Evolutionary conservation across 2,329 filamentous ascomycete species (phyloP).

Genomic region (Grosmannia serpens): DNA sequence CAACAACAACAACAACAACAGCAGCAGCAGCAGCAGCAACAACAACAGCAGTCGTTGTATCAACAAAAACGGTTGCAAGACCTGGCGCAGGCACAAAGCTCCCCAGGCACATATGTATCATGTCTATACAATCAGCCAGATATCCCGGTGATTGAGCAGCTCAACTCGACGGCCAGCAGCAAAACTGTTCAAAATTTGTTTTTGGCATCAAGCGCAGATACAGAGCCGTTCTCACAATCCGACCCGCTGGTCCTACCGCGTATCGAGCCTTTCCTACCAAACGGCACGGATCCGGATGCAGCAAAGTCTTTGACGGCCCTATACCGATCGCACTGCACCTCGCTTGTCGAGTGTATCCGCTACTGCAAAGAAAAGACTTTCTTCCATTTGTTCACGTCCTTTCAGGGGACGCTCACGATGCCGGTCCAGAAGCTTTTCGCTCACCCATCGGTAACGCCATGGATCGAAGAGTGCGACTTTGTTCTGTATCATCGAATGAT

Average conservation of each 20-base stretch:
- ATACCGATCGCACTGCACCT: slow-evolving; percentile 91
- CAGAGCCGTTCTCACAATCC: slow-evolving; percentile 45
- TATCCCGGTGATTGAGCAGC: slow-evolving; percentile 42
- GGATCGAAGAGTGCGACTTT: slow-evolving; percentile 95
- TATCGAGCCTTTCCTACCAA: slow-evolving; percentile 70
- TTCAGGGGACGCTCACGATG: slow-evolving; percentile 92
- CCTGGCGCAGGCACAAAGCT: background rate
- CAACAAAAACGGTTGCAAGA: slow-evolving; percentile 1
- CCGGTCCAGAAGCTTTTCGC: slow-evolving; percentile 89
- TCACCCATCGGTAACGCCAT: slow-evolving; percentile 68
- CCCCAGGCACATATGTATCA: slow-evolving; percentile 18
- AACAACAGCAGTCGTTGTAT: background rate
- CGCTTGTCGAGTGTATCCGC: slow-evolving; percentile 85
- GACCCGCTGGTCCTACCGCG: slow-evolving; percentile 71
- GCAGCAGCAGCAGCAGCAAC: slow-evolving; percentile 12
- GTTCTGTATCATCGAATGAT: slow-evolving; percentile 96
- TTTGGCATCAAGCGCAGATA: slow-evolving; percentile 46
- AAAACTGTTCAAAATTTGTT: slow-evolving; percentile 50
- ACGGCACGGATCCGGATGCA: slow-evolving; percentile 73
- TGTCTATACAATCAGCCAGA: slow-evolving; percentile 52
- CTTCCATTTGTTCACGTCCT: slow-evolving; percentile 87
- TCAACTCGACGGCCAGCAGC: slow-evolving; percentile 42
- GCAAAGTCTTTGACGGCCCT: slow-evolving; percentile 76
- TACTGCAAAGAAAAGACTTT: slow-evolving; percentile 97
- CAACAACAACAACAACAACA: slow-evolving; percentile 15